Conservation (phyloP, 495 filamentous ascomycete species). For the Pyronema domesticum region DNA sequence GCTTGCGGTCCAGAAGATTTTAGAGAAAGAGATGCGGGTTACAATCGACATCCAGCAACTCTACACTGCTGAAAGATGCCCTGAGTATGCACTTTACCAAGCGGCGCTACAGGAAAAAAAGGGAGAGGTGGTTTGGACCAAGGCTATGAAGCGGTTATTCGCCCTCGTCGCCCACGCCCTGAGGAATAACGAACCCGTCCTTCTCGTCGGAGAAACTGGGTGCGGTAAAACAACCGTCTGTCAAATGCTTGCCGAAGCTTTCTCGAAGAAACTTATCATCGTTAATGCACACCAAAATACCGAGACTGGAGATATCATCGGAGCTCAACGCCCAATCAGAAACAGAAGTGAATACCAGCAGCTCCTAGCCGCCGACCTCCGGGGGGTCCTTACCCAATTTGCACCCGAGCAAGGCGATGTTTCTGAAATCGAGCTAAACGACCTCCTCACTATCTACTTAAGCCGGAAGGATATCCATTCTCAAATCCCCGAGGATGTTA, state of each 20-base stretch:
- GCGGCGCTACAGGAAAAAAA: conserved; percentile 22
- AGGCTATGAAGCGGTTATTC: conserved; percentile 79
- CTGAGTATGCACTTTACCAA: conserved; percentile 37
- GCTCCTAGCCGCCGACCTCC: conserved; percentile 45
- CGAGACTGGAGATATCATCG: conserved; percentile 92
- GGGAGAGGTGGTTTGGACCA: conserved; percentile 71
- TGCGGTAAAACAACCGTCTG: conserved; percentile 95
- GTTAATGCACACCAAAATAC: conserved; percentile 96
- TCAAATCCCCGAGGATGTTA: conserved; percentile 33
- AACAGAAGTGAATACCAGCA: conserved; percentile 57
- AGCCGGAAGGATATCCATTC: conserved; percentile 21
- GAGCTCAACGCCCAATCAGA: conserved; percentile 78
- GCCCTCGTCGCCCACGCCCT: conserved; percentile 69
- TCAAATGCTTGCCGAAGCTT: conserved; percentile 71
- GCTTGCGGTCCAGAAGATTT: conserved; percentile 62
- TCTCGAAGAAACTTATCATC: conserved; percentile 57
- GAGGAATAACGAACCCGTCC: conserved; percentile 77
- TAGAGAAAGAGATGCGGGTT: conserved; percentile 85
- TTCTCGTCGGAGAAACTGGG: conserved; percentile 90
- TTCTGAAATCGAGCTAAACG: conserved; percentile 13
- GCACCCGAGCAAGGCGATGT: conserved; percentile 7
- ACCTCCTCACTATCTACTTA: conserved; percentile 35
- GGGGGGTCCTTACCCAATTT: conserved; percentile 27
- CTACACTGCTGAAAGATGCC: conserved; percentile 40
- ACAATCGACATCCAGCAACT: conserved; percentile 53